Percentiles rank a stretch among this genome's conserved stretches.
Evolutionary conservation across 371 early-diverging fungal genomes (phyloP).

Genomic region (Rhizomucor miehei): DNA sequence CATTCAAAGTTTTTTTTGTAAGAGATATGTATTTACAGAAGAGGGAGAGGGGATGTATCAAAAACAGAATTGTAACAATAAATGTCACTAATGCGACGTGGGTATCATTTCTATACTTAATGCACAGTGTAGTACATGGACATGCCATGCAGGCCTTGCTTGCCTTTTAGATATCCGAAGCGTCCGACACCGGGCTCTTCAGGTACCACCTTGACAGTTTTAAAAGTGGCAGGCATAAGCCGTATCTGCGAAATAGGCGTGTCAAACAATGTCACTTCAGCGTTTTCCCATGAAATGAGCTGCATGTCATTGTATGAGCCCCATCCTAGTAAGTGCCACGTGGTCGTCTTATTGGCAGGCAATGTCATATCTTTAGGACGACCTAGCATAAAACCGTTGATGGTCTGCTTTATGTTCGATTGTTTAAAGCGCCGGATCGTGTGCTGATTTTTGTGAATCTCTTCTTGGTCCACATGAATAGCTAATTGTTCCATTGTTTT

Average conservation of each 20-base stretch:
- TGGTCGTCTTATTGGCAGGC: neutral
- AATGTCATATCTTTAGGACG: slow-evolving; percentile 26
- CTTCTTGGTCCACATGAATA: slow-evolving; percentile 3
- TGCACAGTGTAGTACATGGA: slow-evolving; percentile 15
- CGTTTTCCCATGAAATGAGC: slow-evolving; percentile 32
- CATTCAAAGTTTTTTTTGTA: too few relatives aligned
- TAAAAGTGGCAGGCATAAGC: slow-evolving; percentile 39
- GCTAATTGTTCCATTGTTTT: slow-evolving; percentile 16
- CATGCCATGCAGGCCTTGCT: slow-evolving; percentile 18
- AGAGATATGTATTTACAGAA: too few relatives aligned
- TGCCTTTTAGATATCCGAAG: slow-evolving; percentile 17
- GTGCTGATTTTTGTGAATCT: slow-evolving; percentile 5
- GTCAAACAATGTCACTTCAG: slow-evolving; percentile 8
- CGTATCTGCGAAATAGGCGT: slow-evolving; percentile 16
- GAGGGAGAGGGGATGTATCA: too few relatives aligned
- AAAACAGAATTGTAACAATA: too few relatives aligned
- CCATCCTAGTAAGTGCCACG: slow-evolving; percentile 47
- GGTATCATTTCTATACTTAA: neutral
- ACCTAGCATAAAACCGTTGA: slow-evolving; percentile 35
- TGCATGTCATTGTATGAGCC: slow-evolving; percentile 34
- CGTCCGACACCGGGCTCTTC: slow-evolving; percentile 8
- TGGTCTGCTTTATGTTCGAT: slow-evolving; percentile 24
- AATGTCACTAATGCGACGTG: too few relatives aligned
- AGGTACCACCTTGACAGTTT: slow-evolving; percentile 20
- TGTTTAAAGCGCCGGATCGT: slow-evolving; percentile 9